These are phyloP conservation scores for Microcyclospora tardicrescens DNA, from an alignment of 2,329 filamentous ascomycete genomes.

Conservation along the genomic window DNA sequence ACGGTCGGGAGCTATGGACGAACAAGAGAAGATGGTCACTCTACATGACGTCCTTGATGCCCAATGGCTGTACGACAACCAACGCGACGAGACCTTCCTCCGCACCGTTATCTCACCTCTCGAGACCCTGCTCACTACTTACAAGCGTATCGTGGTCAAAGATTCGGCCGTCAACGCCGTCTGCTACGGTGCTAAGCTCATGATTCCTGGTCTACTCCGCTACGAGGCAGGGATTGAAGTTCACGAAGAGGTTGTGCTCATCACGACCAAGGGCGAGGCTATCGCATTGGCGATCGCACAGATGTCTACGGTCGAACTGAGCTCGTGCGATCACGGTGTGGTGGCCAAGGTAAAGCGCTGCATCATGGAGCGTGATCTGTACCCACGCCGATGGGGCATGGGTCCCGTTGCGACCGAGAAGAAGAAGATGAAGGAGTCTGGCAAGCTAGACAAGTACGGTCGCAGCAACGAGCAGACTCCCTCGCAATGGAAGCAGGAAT, in stretches of 20 bases:
- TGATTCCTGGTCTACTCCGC: conserved; percentile 89
- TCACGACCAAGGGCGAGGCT: conserved; percentile 98
- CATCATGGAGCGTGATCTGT: conserved; percentile 98
- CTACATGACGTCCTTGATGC: conserved; percentile 92
- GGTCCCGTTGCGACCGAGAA: conserved; percentile 89
- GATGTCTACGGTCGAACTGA: conserved; percentile 96
- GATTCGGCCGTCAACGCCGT: conserved; percentile 93
- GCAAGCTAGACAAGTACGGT: conserved; percentile 96
- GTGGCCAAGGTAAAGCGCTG: conserved; percentile 98
- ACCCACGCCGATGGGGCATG: conserved; percentile 92
- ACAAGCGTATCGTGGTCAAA: conserved; percentile 97
- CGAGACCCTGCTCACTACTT: conserved; percentile 79
- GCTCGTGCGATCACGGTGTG: conserved; percentile 91
- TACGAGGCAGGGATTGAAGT: conserved; percentile 88
- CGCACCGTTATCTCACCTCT: conserved; percentile 83
- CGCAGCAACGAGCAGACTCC: conserved; percentile 86
- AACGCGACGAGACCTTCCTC: conserved; percentile 83
- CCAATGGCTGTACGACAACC: conserved; percentile 93
- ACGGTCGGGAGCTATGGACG: conserved; percentile 86
- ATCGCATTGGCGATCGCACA: conserved; percentile 92
- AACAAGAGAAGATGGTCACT: conserved; percentile 78
- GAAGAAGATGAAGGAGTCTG: conserved; percentile 98
- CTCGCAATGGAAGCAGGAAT: conserved; percentile 80
- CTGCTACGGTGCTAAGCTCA: conserved; percentile 96
- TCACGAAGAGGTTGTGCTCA: conserved; percentile 91